Conservation (phyloP, 106 monocot species). For the Xerophyta viscosa region DNA sequence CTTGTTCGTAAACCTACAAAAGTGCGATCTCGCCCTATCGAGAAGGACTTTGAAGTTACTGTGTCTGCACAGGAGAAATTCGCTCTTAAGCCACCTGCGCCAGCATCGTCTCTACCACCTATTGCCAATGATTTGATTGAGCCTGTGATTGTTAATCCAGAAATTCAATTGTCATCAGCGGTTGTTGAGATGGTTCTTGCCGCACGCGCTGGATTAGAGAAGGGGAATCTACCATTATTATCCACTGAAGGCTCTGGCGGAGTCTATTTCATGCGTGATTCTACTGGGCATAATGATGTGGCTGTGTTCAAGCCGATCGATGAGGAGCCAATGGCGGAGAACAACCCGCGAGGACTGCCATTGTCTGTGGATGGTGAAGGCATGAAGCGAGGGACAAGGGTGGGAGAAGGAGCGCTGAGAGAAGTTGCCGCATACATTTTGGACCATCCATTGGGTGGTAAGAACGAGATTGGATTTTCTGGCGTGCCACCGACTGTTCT, state of each 20-base stretch:
- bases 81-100: neutral
- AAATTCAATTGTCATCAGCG: slow-evolving; percentile 18
- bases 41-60: slow-evolving; percentile 31
- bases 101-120: neutral
- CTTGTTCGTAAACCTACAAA: slow-evolving; percentile 28
- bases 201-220: slow-evolving; percentile 28
- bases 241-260: slow-evolving; percentile 56
- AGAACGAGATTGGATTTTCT: slow-evolving; percentile 34
- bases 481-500: slow-evolving; percentile 47
- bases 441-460: slow-evolving; percentile 33
- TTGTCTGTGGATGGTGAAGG: slow-evolving; percentile 48
- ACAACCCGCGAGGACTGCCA: slow-evolving; percentile 64
- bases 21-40: slow-evolving; percentile 16
- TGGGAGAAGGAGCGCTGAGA: slow-evolving; percentile 58
- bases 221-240: slow-evolving; percentile 28
- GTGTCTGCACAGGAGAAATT: slow-evolving; percentile 5
- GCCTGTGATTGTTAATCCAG: slow-evolving; percentile 38
- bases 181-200: slow-evolving; percentile 19
- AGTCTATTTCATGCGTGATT: slow-evolving; percentile 53
- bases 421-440: slow-evolving; percentile 62
- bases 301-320: slow-evolving; percentile 59
- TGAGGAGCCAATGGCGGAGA: slow-evolving; percentile 63
- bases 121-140: slow-evolving; percentile 12
- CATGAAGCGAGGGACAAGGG: slow-evolving; percentile 47
- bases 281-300: slow-evolving; percentile 22